Evolutionary conservation across 129 eudicot genomes (phyloP).

Genomic region (Lonicera japonica): DNA sequence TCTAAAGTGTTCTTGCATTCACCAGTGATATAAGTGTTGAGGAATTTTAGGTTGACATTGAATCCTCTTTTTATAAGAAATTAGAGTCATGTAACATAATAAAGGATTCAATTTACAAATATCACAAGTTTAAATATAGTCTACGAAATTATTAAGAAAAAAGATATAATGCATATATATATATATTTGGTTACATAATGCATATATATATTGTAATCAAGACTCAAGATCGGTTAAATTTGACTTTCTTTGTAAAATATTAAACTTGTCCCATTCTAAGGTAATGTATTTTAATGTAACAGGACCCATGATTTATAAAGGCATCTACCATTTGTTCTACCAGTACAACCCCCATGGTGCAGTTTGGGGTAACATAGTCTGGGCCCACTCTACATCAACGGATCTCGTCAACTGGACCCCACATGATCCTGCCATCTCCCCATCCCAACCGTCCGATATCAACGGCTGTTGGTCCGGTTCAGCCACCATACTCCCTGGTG

Average conservation of each 20-base stretch:
- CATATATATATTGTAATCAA: no score
- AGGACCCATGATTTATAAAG: slow-evolving; percentile 75
- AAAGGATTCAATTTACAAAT: no score
- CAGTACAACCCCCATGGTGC: slow-evolving; percentile 71
- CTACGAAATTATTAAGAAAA: no score
- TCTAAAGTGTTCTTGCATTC: no score
- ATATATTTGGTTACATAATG: background rate
- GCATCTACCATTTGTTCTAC: slow-evolving; percentile 68
- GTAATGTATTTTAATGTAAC: background rate
- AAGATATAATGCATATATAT: background rate
- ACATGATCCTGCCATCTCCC: slow-evolving; percentile 31
- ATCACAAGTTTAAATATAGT: background rate
- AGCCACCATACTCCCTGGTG: slow-evolving; percentile 44
- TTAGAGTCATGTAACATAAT: no score
- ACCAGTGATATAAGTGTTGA: no score
- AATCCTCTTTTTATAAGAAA: no score
- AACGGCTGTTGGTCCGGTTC: slow-evolving; percentile 72
- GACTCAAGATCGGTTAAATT: background rate
- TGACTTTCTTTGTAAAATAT: background rate
- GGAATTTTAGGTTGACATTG: no score
- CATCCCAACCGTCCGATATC: slow-evolving; percentile 43
- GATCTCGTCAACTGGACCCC: slow-evolving; percentile 66
- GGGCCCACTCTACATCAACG: slow-evolving; percentile 62
- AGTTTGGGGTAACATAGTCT: slow-evolving; percentile 34
- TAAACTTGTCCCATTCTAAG: background rate